Evolutionary conservation across 495 filamentous ascomycete species (phyloP).

Genomic region (Podospora tetraspora): DNA sequence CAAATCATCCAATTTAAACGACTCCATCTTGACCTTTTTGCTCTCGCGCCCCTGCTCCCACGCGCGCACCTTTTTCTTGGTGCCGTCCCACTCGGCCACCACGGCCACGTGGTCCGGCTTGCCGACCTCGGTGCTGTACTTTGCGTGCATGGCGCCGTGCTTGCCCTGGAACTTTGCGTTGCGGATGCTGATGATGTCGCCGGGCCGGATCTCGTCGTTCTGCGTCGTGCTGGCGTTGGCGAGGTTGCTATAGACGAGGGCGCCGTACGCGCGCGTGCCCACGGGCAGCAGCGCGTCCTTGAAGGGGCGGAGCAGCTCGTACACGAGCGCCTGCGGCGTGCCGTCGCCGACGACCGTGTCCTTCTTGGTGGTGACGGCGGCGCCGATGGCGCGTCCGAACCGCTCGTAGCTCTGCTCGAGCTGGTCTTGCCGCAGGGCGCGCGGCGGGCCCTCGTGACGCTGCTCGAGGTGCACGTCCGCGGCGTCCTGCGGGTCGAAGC

Average conservation of each 20-base stretch:
- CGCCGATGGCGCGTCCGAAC: constrained; percentile 69
- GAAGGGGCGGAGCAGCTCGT: constrained; percentile 70
- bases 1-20: constrained; percentile 87
- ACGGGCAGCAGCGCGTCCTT: constrained; percentile 72
- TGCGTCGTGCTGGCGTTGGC: constrained; percentile 87
- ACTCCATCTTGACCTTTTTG: constrained; percentile 90
- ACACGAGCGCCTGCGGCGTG: constrained; percentile 65
- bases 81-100: constrained; percentile 99
- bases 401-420: constrained; percentile 76
- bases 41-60: constrained; percentile 96
- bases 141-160: constrained; percentile 88
- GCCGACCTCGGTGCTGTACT: constrained; percentile 85
- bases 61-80: constrained; percentile 92
- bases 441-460: constrained; percentile 78
- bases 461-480: constrained; percentile 71
- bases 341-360: constrained; percentile 80
- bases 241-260: constrained; percentile 86
- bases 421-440: constrained; percentile 84
- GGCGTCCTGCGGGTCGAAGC: constrained; percentile 71
- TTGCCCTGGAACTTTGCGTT: constrained; percentile 96
- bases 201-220: constrained; percentile 89
- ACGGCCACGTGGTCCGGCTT: constrained; percentile 90
- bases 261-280: constrained; percentile 82
- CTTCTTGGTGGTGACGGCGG: constrained; percentile 61
- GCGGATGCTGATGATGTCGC: constrained; percentile 88